Evolutionary conservation across 2,329 filamentous ascomycete species (phyloP).

Genomic region (Talaromyces sp.): DNA sequence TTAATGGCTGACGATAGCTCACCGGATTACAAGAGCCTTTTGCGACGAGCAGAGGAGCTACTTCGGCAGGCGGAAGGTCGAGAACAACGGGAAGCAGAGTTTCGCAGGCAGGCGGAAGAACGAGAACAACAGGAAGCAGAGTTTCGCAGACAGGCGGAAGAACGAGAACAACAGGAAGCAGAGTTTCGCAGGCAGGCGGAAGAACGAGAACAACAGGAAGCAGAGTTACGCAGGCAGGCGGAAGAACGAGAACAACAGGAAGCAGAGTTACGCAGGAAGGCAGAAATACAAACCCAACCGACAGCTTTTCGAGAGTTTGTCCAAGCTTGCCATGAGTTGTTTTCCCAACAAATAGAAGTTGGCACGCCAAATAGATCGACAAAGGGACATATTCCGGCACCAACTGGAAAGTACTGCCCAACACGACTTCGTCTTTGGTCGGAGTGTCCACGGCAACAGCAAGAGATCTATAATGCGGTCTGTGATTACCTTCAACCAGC

Average conservation of each 20-base stretch:
- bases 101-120: no score
- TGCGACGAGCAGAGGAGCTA: not conserved
- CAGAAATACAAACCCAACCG: conserved; percentile 18
- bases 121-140: no score
- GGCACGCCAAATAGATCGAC: conserved; percentile 22
- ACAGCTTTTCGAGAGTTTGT: conserved; percentile 25
- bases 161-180: no score
- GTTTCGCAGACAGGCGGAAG: no score
- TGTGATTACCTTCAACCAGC: conserved; percentile 20
- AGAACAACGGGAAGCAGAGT: no score
- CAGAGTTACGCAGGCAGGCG: no score
- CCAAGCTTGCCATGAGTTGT: conserved; percentile 22
- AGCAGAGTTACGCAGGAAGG: not conserved
- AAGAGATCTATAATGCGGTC: conserved; percentile 23
- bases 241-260: no score
- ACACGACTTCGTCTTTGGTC: conserved; percentile 22
- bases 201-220: no score
- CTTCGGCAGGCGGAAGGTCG: not conserved
- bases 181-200: no score
- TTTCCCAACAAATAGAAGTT: conserved; percentile 25
- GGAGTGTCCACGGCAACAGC: conserved; percentile 22
- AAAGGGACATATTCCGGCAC: conserved; percentile 24
- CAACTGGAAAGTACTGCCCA: conserved; percentile 27
- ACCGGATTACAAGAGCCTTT: not conserved
- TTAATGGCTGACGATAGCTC: not conserved